Conservation (phyloP, 2,329 filamentous ascomycete species). For the Phyllosticta citriasiana region DNA sequence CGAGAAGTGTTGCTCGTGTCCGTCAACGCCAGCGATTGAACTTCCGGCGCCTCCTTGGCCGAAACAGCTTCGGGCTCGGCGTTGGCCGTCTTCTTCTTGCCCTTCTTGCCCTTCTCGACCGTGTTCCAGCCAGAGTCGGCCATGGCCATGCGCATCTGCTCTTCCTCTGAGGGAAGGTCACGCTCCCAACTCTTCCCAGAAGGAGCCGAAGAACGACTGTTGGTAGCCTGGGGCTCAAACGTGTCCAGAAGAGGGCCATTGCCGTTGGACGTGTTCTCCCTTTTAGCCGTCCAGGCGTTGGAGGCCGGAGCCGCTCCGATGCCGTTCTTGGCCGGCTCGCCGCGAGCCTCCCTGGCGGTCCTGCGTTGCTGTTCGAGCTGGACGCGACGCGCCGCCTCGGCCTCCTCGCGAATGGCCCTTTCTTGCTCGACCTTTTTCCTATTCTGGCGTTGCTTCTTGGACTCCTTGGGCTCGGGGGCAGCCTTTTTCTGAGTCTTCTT, state of each 20-base stretch:
- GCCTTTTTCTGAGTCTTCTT: conserved; percentile 50
- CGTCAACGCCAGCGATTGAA: conserved; percentile 29
- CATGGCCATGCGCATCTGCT: conserved; percentile 45
- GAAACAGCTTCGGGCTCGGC: conserved; percentile 12
- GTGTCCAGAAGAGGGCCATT: conserved; percentile 38
- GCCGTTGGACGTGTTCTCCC: conserved; percentile 15
- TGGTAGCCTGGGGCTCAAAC: conserved; percentile 33
- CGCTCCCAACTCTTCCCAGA: conserved; percentile 31
- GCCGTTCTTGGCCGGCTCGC: conserved; percentile 74
- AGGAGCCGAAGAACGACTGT: conserved; percentile 32
- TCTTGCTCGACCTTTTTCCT: conserved; percentile 75
- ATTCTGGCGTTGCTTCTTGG: conserved; percentile 94
- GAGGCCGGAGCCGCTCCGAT: conserved; percentile 35
- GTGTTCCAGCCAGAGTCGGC: conserved; percentile 51
- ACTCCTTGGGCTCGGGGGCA: conserved; percentile 49
- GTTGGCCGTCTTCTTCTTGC: conserved; percentile 40
- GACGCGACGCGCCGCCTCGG: conserved; percentile 66
- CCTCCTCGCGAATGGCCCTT: conserved; percentile 63
- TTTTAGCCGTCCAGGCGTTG: conserved; percentile 40
- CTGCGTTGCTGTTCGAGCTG: conserved; percentile 77
- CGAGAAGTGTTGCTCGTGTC: conserved; percentile 8
- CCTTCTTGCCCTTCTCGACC: conserved; percentile 47
- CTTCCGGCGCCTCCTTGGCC: conserved; percentile 26
- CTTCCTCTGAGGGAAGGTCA: conserved; percentile 48
- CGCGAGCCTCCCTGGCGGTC: conserved; percentile 70